These are phyloP conservation scores for Pseudognaphalium luteoalbum DNA, from an alignment of 129 eudicot species.

Conservation along the genomic window DNA sequence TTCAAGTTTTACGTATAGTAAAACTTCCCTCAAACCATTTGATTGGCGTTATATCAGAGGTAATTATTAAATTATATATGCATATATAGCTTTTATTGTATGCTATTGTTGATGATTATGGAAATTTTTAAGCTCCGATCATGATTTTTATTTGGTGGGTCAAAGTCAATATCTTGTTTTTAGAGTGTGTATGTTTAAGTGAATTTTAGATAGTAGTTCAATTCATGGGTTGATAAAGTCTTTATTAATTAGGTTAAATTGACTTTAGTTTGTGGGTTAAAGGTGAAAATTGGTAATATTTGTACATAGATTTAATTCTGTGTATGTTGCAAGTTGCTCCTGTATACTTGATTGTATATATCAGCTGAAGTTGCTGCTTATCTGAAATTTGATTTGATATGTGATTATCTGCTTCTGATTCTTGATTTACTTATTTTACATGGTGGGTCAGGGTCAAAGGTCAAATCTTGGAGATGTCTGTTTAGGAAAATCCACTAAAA, in stretches of 20 bases:
- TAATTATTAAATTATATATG: slow-evolving; percentile 8
- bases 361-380: slow-evolving; percentile 13
- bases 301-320: neutral
- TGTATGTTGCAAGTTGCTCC: neutral
- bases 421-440: slow-evolving; percentile 3
- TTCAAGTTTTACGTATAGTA: slow-evolving; percentile 70
- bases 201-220: neutral
- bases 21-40: slow-evolving; percentile 64
- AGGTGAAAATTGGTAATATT: neutral
- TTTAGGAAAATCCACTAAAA: neutral
- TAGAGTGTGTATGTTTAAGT: neutral
- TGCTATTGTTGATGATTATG: neutral
- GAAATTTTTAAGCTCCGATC: neutral
- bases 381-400: neutral
- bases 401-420: slow-evolving; percentile 3
- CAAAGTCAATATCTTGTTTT: neutral
- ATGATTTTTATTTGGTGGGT: slow-evolving; percentile 8
- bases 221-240: neutral
- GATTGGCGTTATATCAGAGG: slow-evolving; percentile 95
- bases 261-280: slow-evolving; percentile 3
- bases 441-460: slow-evolving; percentile 13
- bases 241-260: slow-evolving; percentile 4
- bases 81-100: neutral
- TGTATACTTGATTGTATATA: neutral
- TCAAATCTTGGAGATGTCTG: neutral